Evolutionary conservation across 441 rosid species (phyloP), one percentile per base, ranked within the genome.

Genomic region (Euphorbia neoarborescens): DNA sequence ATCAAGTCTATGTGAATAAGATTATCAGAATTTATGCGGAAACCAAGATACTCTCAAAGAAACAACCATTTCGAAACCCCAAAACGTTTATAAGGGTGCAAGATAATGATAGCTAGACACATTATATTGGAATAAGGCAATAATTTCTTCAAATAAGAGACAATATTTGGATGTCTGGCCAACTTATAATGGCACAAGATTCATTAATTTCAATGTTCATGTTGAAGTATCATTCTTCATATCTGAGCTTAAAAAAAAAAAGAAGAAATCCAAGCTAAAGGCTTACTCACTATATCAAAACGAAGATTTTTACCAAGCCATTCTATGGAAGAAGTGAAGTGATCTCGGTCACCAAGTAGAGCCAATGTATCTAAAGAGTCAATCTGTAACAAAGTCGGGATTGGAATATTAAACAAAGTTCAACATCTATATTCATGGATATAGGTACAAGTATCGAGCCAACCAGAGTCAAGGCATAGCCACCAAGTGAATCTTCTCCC

Each of bases 221-320:
- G 17, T 28, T 10, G 50, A 73, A 56, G 11, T 46, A n/a, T 27
- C 25, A 34, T 53, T 38, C 11, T 25, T 60, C 13, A 65, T 5
- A 53, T 44, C 68, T 37, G 46, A 62, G 64, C 67, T 27, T 30
- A 35, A 75, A 66, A 42, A 5, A 35, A 38, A 57, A 54, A n/a
- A 58, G 62, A 40, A 37, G 40, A 22, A 20, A 63, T 32, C 37
- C 28, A 62, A 57, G 24, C 60, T 78, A 71, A 76, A 69, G 65
- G 65, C 71, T 82, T 75, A 89, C 99, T 92, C 93, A 94, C 99
- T 83, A 88, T 94, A 83, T 94, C 90, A 88, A 94, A 94, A 86
- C 66, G 98, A 79, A 94, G 90, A 72, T 87, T 87, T 92, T 90
- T 90, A 90, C 92, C 94, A 87, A 92, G 83, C 98, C 99, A 92